Evolutionary conservation across 2,329 filamentous ascomycete genomes (phyloP), one percentile per base, ranked within the genome.

Genomic region (Penicillium sp.): DNA sequence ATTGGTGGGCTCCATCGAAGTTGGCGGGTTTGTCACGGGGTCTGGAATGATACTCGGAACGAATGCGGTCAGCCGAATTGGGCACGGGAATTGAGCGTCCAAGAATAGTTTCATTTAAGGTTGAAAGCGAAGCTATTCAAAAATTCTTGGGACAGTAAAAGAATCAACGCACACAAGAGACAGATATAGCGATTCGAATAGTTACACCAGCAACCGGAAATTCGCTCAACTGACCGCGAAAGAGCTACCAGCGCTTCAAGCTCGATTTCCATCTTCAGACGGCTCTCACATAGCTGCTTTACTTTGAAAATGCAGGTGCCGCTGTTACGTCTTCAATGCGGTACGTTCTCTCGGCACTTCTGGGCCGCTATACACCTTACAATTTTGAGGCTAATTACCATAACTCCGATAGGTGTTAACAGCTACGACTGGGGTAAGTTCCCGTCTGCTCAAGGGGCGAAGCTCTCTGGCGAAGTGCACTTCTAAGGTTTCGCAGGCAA

Each of bases 361-460:
- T 4, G 5, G 35, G 31, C 31, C 35, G 5, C 21, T 35, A 13
- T 35, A 8, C 41, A 26, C 5, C 13, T 26, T n/a, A 21, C 7
- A 48, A 7, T 3, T 3, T 30, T 19, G 19, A 47, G 21, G 11
- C 23, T 58, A 46, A 64, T 59, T 30, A 26, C 23, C 29, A n/a
- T 35, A 21, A 17, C 23, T 8, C 15, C 26, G 26, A 26, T 9
- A 90, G 95, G 94, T 74, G 92, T 96, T 74, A 98, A 98, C 80
- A 97, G 93, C 79, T 99, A 99, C 77, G 95, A 97, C 82, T 99
- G 95, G 95, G 95, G 87, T 88, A 79, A 69, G 82, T 64, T 44
- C 46, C 35, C 38, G 46, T 45, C 53, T 47, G n/a, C 17, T 30
- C 31, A 7, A 49, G 9, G 44, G 35, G 50, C 38, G 15, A 49